These are phyloP conservation scores for Aschersonia sp. DNA, from an alignment of 2,329 filamentous ascomycete genomes.

Conservation along the genomic window DNA sequence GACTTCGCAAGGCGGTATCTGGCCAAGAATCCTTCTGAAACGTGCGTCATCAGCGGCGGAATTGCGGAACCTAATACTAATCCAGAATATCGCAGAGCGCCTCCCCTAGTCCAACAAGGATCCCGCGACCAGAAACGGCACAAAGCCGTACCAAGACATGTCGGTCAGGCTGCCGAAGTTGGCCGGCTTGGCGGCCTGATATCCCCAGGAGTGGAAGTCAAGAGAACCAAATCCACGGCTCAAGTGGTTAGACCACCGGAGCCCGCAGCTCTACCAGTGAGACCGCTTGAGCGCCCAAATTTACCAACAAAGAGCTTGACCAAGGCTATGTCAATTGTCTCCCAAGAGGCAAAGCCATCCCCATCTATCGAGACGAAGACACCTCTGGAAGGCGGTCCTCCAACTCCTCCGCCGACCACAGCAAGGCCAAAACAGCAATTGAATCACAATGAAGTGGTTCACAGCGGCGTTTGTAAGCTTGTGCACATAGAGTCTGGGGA, in stretches of 20 bases:
- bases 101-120: constrained; percentile 2
- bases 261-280: too few relatives aligned
- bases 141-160: background rate
- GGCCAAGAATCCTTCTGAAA: constrained; percentile 1
- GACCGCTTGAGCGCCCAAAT: too few relatives aligned
- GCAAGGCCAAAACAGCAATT: background rate
- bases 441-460: constrained; percentile 6
- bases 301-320: too few relatives aligned
- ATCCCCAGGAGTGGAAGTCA: background rate
- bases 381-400: too few relatives aligned
- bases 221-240: too few relatives aligned
- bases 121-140: background rate
- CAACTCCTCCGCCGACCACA: background rate
- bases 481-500: constrained; percentile 2
- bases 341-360: too few relatives aligned
- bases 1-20: constrained; percentile 3
- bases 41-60: constrained; percentile 2
- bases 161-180: background rate
- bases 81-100: constrained; percentile 3
- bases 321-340: too few relatives aligned
- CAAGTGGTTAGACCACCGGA: too few relatives aligned
- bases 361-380: too few relatives aligned
- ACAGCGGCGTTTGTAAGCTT: constrained; percentile 7
- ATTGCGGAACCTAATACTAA: background rate
- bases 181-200: constrained; percentile 1